Conservation (phyloP, 2,329 filamentous ascomycete species). For the Alternaria conjuncta region DNA sequence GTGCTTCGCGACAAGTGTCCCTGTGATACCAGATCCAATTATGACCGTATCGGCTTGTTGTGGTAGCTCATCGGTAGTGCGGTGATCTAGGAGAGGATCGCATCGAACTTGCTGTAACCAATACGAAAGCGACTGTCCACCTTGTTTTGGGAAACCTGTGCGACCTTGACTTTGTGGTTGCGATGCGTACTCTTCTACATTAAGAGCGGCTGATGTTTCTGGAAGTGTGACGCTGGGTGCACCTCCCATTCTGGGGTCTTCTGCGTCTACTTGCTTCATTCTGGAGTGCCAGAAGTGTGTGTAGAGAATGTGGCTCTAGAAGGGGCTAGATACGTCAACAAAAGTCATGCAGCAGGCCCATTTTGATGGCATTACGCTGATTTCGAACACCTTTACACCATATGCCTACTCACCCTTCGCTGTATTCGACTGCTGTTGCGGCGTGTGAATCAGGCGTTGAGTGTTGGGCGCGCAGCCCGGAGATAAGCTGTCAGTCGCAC, state of each 20-base stretch:
- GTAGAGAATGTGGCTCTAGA: not conserved
- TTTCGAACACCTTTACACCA: not conserved
- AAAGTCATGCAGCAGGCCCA: not conserved
- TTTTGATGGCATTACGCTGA: not conserved
- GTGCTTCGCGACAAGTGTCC: slow-evolving; percentile 28
- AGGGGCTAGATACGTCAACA: not conserved
- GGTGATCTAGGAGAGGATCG: slow-evolving; percentile 33
- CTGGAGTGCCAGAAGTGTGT: not conserved
- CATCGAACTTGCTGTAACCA: slow-evolving; percentile 39
- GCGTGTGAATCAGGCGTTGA: not conserved
- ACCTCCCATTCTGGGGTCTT: slow-evolving; percentile 4
- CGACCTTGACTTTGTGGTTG: slow-evolving; percentile 5
- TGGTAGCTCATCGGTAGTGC: slow-evolving; percentile 40
- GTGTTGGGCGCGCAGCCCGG: not conserved
- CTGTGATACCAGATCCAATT: slow-evolving; percentile 43
- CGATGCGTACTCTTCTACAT: slow-evolving; percentile 28
- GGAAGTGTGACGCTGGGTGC: slow-evolving; percentile 12
- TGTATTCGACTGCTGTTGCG: not conserved
- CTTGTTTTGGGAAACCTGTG: slow-evolving; percentile 33
- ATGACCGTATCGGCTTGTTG: slow-evolving; percentile 41
- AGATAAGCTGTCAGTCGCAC: not conserved
- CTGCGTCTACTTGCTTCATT: slow-evolving; percentile 17
- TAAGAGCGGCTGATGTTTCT: slow-evolving; percentile 17
- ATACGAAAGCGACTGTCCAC: slow-evolving; percentile 34
- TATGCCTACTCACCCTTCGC: not conserved